Percentiles rank a stretch among this genome's conserved stretches.
Evolutionary conservation across 2,329 filamentous ascomycete species (phyloP).

Genomic region (Penicillium sp.): DNA sequence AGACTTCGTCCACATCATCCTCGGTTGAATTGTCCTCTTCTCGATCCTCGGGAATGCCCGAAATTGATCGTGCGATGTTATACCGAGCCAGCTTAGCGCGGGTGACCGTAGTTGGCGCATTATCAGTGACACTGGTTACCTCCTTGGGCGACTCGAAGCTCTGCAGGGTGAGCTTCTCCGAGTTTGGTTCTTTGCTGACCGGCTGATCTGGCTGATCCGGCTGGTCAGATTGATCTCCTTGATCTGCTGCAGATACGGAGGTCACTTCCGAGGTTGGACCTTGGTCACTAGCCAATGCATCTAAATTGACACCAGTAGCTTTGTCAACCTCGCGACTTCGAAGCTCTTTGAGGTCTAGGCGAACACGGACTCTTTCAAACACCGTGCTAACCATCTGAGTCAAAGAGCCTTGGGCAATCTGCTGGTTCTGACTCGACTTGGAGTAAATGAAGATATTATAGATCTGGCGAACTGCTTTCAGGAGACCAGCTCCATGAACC

Average conservation of each 20-base stretch:
- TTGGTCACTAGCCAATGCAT: constrained; percentile 49
- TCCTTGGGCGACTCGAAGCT: constrained; percentile 72
- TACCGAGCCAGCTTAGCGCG: constrained; percentile 56
- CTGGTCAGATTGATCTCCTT: constrained; percentile 9
- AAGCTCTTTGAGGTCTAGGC: constrained; percentile 84
- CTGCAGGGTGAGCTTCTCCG: constrained; percentile 66
- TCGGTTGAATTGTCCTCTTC: constrained; percentile 50
- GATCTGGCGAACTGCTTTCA: constrained; percentile 96
- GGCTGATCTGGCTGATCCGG: constrained; percentile 41
- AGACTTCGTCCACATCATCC: constrained; percentile 87
- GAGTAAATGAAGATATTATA: constrained; percentile 99
- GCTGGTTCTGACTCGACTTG: constrained; percentile 90
- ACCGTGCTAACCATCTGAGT: constrained; percentile 99
- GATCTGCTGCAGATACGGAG: constrained; percentile 39
- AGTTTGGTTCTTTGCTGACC: constrained; percentile 55
- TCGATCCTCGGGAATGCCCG: constrained; percentile 42
- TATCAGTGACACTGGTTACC: constrained; percentile 67
- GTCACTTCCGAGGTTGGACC: constrained; percentile 50
- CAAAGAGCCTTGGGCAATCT: constrained; percentile 93
- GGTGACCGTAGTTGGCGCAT: constrained; percentile 69
- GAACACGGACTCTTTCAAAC: constrained; percentile 88
- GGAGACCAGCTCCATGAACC: constrained; percentile 90
- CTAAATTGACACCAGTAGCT: constrained; percentile 37
- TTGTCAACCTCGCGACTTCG: constrained; percentile 56
- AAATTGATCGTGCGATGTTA: constrained; percentile 48